phyloP scores from a whole-genome alignment of 108 stramenopile genomes.

The Cyclotella atomus region DNA sequence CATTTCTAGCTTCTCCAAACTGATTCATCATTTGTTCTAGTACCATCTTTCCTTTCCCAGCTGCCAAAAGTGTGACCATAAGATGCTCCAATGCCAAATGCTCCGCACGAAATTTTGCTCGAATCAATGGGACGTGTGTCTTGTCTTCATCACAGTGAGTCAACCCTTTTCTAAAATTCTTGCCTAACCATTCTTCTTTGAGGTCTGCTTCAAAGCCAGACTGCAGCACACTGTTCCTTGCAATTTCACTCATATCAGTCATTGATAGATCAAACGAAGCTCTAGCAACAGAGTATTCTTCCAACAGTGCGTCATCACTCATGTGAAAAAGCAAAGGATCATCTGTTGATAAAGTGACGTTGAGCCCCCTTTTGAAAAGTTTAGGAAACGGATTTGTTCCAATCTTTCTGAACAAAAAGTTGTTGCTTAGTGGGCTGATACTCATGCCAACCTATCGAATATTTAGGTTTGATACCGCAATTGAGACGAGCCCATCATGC shows the following conservation, averaged over 20 bases:
- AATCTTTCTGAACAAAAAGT: conserved; percentile 98
- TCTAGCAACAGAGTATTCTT: conserved; percentile 97
- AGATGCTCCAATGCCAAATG: conserved; percentile 90
- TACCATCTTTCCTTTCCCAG: conserved; percentile 80
- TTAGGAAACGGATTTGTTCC: conserved; percentile 92
- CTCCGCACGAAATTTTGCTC: conserved; percentile 90
- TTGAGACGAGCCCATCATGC: background rate
- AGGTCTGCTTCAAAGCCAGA: conserved; percentile 94
- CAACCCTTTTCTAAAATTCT: conserved; percentile 78
- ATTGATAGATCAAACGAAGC: conserved; percentile 96
- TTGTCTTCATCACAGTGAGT: conserved; percentile 89
- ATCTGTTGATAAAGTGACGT: conserved; percentile 97
- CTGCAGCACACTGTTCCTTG: conserved; percentile 94
- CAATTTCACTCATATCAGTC: conserved; percentile 98
- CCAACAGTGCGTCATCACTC: conserved; percentile 97
- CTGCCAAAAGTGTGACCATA: conserved; percentile 76
- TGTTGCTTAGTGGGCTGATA: conserved; percentile 95
- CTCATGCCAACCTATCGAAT: conserved; percentile 88
- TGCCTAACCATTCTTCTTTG: conserved; percentile 95
- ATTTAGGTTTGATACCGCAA: too few relatives aligned
- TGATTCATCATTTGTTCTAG: conserved; percentile 88
- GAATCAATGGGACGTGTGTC: conserved; percentile 88
- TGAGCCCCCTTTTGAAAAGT: conserved; percentile 87
- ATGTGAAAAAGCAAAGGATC: conserved; percentile 98
- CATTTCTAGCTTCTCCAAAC: conserved; percentile 86